Evolutionary conservation across 768 basidiomycete species (phyloP), one percentile per base, ranked within the genome.

Genomic region (Podaxis mareebaensis): DNA sequence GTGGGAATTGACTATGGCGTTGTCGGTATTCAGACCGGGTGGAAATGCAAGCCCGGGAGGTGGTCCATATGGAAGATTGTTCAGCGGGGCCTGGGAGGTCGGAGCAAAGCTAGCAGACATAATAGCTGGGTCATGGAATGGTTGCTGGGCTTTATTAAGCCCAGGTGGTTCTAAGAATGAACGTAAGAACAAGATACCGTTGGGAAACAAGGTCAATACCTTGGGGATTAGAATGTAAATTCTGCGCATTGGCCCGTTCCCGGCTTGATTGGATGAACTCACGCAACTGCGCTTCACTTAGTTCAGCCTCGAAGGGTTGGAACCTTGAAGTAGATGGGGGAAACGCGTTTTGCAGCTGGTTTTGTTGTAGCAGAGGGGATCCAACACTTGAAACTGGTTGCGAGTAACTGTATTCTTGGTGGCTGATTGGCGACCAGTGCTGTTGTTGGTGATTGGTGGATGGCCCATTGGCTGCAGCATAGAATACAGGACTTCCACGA

Each of bases 281-380:
- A 64, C 91, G 82, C 65, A 93, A 80, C 70, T 91, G 88, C 13
- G 88, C 88, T 73, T 93, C 91, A 68, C 89, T 91, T 58, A 92
- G 75, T 48, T 80, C 78, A 15, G 71, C 74, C 30, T 80, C 81
- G 66, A 87, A 85, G 4, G 84, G 82, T 62, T 88, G 86, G 69
- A 86, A 85, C 10, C 82, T 81, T 57, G 70, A 68, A 39, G 78
- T 74, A 26, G 78, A 76, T 49, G 76, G 78, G 56, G 73, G 70
- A 49, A 75, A 65, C 63, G 73, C 74, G 20, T 72, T 69, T 63
- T 81, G 81, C 7, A 74, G 73, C 60, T 82, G 80, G 52, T 78
- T 76, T 66, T 84, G 80, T 62, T 81, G 82, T 6, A 78, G 70
- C 61, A 83, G 71, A 1, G 85, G 83, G 36, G 87, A 84, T 51